Percentiles rank a stretch among this genome's conserved stretches.
Conservation (phyloP, 169 alveolate species). For the Plasmodium sp. region DNA sequence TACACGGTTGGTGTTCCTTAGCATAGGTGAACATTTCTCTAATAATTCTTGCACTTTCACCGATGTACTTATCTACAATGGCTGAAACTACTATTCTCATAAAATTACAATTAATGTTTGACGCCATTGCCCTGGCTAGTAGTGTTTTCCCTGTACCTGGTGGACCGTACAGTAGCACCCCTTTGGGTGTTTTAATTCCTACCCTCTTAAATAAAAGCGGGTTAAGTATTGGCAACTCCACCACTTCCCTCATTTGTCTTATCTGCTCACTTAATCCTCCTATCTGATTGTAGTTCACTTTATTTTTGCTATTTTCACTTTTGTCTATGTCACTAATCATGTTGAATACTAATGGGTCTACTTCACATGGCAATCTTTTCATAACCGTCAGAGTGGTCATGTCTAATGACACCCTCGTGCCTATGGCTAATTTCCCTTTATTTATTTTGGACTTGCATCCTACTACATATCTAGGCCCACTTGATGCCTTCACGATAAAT, state of each 20-base stretch:
- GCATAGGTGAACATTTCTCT: conserved; percentile 99
- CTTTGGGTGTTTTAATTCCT: conserved; percentile 99
- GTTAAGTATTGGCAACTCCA: conserved; percentile 98
- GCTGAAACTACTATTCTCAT: conserved; percentile 99
- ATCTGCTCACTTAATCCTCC: conserved; percentile 99
- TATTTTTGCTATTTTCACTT: conserved; percentile 72
- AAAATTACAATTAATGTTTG: conserved; percentile 97
- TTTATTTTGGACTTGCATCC: conserved; percentile 96
- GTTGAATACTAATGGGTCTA: conserved; percentile 98
- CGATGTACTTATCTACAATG: conserved; percentile 99
- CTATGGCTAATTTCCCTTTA: conserved; percentile 92
- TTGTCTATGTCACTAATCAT: conserved; percentile 96
- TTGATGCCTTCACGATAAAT: conserved; percentile 95
- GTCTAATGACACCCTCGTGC: conserved; percentile 99
- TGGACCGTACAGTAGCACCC: conserved; percentile 99
- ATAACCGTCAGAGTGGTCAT: conserved; percentile 98
- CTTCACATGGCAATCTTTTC: conserved; percentile 97
- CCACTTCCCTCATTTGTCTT: conserved; percentile 97
- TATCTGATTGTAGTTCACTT: conserved; percentile 76
- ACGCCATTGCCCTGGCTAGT: conserved; percentile 99
- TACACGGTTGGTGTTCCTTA: conserved; percentile 98
- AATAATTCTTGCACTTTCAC: conserved; percentile 99
- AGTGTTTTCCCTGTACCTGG: conserved; percentile 99
- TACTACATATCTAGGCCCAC: conserved; percentile 98
- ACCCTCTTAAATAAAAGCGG: conserved; percentile 98